Evolutionary conservation across 2,329 filamentous ascomycete genomes (phyloP), one percentile per base, ranked within the genome.

Genomic region (Cordyceps javanica): DNA sequence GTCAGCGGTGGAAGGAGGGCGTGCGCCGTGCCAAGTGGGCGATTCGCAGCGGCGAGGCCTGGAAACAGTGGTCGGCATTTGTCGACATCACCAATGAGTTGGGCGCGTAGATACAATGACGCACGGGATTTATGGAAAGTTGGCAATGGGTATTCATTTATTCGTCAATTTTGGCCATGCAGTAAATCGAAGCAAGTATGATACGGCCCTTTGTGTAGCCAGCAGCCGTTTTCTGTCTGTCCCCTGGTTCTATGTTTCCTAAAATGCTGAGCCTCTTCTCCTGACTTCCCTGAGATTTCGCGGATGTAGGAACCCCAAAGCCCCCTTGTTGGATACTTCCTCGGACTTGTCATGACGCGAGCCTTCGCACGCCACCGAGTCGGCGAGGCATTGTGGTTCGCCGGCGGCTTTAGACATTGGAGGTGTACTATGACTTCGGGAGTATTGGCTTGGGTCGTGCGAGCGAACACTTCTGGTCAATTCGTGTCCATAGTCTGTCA

Each of bases 1-100:
- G 90, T 14, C 84, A 90, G 58, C 82, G 93, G 67, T 99, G 94
- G 94, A 99, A 96, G 76, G 93, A 97, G 69, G 94, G 93, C 54
- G 83, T 97, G 14, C 80, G 93, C 65, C 82, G 91, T 69, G 94
- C 94, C 16, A 85, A 88, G 65, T 95, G 90, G 89, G 91, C 91
- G 11, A 82, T 99, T 49, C 83, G 86, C 72, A 96, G 90, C 70
- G 91, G 93, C 48, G 85, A 87, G 69, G 90, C 93, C n/a, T 86
- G 90, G 79, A 86, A 79, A 69, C 86, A 91, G 73, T 93, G 94
- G 85, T 79, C 86, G 58, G 79, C 79, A 23, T 97, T 97, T 74
- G 91, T 96, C 38, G 83, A 93, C 60, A 84, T 90, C 34, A 96
- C 90, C 10, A 91, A 93, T 67, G 67, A 71, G 49, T 68, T 78